Evolutionary conservation across 2,329 filamentous ascomycete genomes (phyloP).

Genomic region (Claviceps cyperi): DNA sequence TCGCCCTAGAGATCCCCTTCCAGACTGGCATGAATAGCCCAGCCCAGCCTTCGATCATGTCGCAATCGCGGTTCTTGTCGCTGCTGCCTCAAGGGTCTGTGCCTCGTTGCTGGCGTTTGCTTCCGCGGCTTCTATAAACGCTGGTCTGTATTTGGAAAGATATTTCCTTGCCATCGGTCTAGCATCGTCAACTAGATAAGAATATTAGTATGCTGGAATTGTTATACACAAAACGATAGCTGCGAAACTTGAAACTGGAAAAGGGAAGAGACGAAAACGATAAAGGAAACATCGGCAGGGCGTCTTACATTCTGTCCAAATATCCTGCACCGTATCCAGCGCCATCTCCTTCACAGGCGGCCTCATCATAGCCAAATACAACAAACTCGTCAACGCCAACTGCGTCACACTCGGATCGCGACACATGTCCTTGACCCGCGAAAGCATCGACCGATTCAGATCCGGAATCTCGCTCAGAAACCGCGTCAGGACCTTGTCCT

Average conservation of each 20-base stretch:
- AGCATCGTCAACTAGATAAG: slow-evolving; percentile 41
- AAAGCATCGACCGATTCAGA: slow-evolving; percentile 56
- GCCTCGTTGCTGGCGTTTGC: slow-evolving; percentile 12
- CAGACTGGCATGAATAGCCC: not conserved
- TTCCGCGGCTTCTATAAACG: slow-evolving; percentile 26
- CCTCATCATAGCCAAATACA: slow-evolving; percentile 54
- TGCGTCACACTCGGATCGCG: slow-evolving; percentile 50
- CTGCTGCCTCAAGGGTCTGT: slow-evolving; percentile 7
- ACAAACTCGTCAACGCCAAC: slow-evolving; percentile 47
- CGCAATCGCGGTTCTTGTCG: slow-evolving; percentile 15
- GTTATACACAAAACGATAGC: not conserved
- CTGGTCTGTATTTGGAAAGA: slow-evolving; percentile 44
- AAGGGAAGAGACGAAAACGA: not conserved
- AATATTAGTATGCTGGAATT: not conserved
- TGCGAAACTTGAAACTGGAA: too few relatives aligned
- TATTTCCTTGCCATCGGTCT: slow-evolving; percentile 48
- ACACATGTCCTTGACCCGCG: slow-evolving; percentile 54
- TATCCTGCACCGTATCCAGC: slow-evolving; percentile 49
- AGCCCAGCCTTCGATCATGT: slow-evolving; percentile 11
- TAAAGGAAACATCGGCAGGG: not conserved
- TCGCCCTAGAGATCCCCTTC: not conserved
- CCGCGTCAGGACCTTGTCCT: slow-evolving; percentile 78
- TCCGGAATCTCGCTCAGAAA: slow-evolving; percentile 86
- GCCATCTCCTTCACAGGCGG: slow-evolving; percentile 49
- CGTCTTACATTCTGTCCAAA: slow-evolving; percentile 49